Conservation (phyloP, 345 rosid species). For the Lumnitzera racemosa region DNA sequence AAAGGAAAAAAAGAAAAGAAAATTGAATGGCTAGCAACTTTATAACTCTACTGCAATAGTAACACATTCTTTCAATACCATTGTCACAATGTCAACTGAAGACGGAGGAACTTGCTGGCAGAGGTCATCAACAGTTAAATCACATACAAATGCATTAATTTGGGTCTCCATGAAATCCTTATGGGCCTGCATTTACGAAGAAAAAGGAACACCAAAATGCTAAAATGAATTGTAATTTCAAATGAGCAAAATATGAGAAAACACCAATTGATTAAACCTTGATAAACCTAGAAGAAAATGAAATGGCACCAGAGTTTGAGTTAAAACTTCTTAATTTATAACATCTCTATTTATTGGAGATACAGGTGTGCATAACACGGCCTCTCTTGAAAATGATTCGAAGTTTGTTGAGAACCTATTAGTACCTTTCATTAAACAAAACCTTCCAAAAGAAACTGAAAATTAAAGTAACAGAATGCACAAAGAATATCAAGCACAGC, state of each 20-base stretch:
- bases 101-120: constrained; percentile 62
- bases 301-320: no score
- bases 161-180: constrained; percentile 57
- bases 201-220: background rate
- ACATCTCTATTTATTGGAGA: no score
- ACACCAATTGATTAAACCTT: background rate
- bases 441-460: no score
- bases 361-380: no score
- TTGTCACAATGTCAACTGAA: constrained; percentile 80
- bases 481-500: no score
- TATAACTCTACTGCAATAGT: background rate
- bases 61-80: constrained; percentile 41
- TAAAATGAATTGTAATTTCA: constrained; percentile 3
- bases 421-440: no score
- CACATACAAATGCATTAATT: constrained; percentile 63
- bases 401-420: no score
- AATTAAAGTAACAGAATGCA: no score
- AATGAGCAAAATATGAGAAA: background rate
- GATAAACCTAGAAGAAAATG: no score
- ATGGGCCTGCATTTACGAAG: constrained; percentile 53
- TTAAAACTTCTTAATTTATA: no score
- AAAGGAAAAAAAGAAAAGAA: background rate
- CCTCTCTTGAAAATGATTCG: no score
- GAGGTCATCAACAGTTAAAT: constrained; percentile 70
- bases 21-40: background rate